These are phyloP conservation scores for Penicillium roqueforti DNA, from an alignment of 495 filamentous ascomycete genomes.

Conservation along the genomic window DNA sequence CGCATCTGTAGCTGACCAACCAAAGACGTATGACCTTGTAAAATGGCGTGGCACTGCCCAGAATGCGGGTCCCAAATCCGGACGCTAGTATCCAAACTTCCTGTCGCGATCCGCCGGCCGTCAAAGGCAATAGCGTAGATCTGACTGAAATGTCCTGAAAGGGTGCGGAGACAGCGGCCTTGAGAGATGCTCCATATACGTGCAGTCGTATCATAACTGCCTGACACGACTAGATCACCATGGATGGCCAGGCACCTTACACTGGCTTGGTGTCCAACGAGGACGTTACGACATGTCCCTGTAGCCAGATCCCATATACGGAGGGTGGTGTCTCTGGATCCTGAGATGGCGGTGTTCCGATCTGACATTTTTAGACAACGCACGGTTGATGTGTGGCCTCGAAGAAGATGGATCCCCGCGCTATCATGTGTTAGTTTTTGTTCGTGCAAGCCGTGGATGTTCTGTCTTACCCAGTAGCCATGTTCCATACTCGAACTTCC, in stretches of 20 bases:
- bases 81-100: constrained; percentile 94
- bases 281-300: constrained; percentile 82
- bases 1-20: constrained; percentile 98
- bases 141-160: constrained; percentile 96
- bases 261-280: constrained; percentile 94
- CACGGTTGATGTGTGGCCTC: constrained; percentile 94
- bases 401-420: constrained; percentile 72
- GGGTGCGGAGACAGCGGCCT: constrained; percentile 81
- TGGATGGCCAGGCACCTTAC: constrained; percentile 94
- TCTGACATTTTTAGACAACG: constrained; percentile 98
- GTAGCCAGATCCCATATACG: constrained; percentile 90
- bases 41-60: constrained; percentile 82
- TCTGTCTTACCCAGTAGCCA: constrained; percentile 80
- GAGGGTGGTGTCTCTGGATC: constrained; percentile 90
- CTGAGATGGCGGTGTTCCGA: constrained; percentile 86
- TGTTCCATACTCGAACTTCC: constrained; percentile 96
- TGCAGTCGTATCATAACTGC: constrained; percentile 95
- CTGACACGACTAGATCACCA: constrained; percentile 91
- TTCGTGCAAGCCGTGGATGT: background rate
- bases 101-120: constrained; percentile 87
- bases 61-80: constrained; percentile 92
- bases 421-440: constrained; percentile 33
- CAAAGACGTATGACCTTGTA: constrained; percentile 94
- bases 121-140: constrained; percentile 99
- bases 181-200: constrained; percentile 97